phyloP scores from a whole-genome alignment of 495 filamentous ascomycete genomes.

The Clavariopsis aquatica region DNA sequence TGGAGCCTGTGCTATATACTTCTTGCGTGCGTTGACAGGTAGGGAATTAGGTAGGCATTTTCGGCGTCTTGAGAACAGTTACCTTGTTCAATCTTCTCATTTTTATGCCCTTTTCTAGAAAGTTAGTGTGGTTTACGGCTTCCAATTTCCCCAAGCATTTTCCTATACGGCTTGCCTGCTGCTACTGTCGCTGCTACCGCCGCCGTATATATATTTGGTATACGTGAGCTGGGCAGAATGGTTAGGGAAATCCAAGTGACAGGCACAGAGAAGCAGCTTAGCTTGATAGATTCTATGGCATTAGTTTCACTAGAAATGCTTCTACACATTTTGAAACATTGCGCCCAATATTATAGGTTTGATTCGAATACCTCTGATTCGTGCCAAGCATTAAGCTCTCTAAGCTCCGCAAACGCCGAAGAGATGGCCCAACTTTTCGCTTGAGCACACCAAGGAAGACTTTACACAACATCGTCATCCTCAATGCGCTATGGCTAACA shows the following conservation, averaged over 20 bases:
- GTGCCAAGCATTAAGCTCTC: slow-evolving; percentile 9
- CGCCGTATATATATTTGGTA: too few relatives aligned
- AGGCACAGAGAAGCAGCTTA: too few relatives aligned
- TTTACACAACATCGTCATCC: not conserved
- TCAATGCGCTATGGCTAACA: not conserved
- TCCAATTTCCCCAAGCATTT: too few relatives aligned
- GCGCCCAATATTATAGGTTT: too few relatives aligned
- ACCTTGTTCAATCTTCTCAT: not conserved
- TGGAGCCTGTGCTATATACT: not conserved
- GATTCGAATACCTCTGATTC: not conserved
- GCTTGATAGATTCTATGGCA: too few relatives aligned
- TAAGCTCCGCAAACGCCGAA: slow-evolving; percentile 6
- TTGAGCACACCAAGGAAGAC: not conserved
- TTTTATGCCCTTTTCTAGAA: too few relatives aligned
- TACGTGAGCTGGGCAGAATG: too few relatives aligned
- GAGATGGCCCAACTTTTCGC: not conserved
- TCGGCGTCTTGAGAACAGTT: slow-evolving; percentile 10
- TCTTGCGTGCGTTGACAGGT: not conserved
- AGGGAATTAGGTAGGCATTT: slow-evolving; percentile 1
- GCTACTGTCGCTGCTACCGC: too few relatives aligned
- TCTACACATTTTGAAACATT: too few relatives aligned
- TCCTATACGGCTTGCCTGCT: too few relatives aligned
- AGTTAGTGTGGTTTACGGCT: not conserved
- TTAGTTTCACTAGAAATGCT: too few relatives aligned
- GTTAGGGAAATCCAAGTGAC: too few relatives aligned